A percentile compares a stretch with the other conserved stretches of the same genome.
Conservation (phyloP, 2,329 filamentous ascomycete species). For the Venturia nashicola region DNA sequence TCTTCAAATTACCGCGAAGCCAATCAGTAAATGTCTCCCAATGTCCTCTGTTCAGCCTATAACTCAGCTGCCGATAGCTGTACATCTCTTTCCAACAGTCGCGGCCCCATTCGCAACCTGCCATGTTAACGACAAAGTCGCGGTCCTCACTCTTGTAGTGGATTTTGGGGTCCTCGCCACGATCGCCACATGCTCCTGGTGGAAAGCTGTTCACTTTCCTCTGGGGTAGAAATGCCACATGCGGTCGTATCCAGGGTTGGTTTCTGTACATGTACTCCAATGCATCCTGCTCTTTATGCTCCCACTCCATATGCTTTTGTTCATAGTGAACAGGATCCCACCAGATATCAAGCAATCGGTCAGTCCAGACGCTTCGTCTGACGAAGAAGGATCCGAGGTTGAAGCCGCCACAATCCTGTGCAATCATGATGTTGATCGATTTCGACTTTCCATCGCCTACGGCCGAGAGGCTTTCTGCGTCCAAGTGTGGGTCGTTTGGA, state of each 20-base stretch:
- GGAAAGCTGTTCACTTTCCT: constrained; percentile 92
- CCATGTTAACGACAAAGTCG: constrained; percentile 97
- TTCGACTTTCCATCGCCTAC: constrained; percentile 64
- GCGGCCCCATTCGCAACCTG: constrained; percentile 89
- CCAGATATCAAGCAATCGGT: constrained; percentile 87
- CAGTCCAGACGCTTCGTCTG: constrained; percentile 74
- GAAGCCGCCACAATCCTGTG: constrained; percentile 92
- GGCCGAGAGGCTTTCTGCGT: constrained; percentile 57
- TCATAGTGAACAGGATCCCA: constrained; percentile 98
- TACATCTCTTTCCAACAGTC: constrained; percentile 99
- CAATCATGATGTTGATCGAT: constrained; percentile 77
- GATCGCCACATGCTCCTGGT: constrained; percentile 72
- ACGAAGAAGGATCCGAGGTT: constrained; percentile 95
- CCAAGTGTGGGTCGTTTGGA: constrained; percentile 60
- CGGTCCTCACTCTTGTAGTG: constrained; percentile 79
- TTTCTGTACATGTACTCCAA: constrained; percentile 82
- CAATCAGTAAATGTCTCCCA: constrained; percentile 57
- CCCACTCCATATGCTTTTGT: constrained; percentile 98
- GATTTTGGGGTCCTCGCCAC: constrained; percentile 59
- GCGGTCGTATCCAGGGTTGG: constrained; percentile 85
- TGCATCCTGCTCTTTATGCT: constrained; percentile 96
- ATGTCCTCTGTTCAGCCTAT: constrained; percentile 68
- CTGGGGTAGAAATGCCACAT: constrained; percentile 80
- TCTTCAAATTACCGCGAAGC: constrained; percentile 24
- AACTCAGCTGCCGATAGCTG: constrained; percentile 82